Conservation (phyloP, 2,329 filamentous ascomycete genomes). For the Scytalidium lignicola region DNA sequence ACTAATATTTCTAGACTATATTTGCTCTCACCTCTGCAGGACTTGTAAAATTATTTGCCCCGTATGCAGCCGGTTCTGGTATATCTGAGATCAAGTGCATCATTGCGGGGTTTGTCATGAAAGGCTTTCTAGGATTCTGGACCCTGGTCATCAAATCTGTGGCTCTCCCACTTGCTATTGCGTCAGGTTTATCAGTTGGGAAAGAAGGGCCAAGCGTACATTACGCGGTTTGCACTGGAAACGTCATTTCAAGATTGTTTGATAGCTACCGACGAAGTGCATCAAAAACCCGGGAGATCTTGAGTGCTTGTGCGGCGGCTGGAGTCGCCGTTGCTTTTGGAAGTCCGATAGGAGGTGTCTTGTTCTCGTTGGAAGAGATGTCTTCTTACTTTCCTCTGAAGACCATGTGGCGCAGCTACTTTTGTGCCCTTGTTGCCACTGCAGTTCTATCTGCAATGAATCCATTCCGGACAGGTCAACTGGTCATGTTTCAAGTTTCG, state of each 20-base stretch:
- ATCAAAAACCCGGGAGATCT: conserved; percentile 88
- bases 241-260: conserved; percentile 91
- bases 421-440: conserved; percentile 92
- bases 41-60: conserved; percentile 86
- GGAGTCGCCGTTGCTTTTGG: conserved; percentile 96
- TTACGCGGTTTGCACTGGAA: conserved; percentile 95
- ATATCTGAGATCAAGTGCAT: conserved; percentile 99
- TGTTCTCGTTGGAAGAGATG: conserved; percentile 98
- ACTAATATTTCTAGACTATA: conserved; percentile 45
- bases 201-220: conserved; percentile 99
- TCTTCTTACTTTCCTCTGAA: conserved; percentile 94
- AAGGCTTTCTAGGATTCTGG: conserved; percentile 88
- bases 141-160: conserved; percentile 93
- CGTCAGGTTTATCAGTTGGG: conserved; percentile 87
- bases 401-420: conserved; percentile 97
- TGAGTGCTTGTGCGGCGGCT: conserved; percentile 90
- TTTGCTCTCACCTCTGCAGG: conserved; percentile 80
- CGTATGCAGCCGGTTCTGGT: conserved; percentile 92
- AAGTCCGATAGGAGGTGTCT: conserved; percentile 90
- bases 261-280: conserved; percentile 88
- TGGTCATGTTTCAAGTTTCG: conserved; percentile 98
- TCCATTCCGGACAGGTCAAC: conserved; percentile 90
- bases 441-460: conserved; percentile 94
- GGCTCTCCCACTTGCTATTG: conserved; percentile 84
- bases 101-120: conserved; percentile 98